phyloP scores from a whole-genome alignment of 805 yeast genomes.

The Starmerella kuoi region DNA sequence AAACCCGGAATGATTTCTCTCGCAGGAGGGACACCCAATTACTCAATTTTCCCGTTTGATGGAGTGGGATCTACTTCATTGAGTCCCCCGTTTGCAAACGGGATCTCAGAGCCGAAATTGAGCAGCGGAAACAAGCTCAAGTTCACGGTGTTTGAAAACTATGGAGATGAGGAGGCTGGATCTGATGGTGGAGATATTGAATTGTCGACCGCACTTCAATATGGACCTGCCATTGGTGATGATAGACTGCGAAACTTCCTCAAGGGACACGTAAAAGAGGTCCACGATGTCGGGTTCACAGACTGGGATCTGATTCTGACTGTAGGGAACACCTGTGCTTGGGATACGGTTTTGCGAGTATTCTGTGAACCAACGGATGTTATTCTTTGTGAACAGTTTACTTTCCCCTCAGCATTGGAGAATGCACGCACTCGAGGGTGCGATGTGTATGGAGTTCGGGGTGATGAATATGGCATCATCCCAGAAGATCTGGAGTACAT shows the following conservation, averaged over 20 bases:
- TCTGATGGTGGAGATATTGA: constrained; percentile 42
- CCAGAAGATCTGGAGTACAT: constrained; percentile 54
- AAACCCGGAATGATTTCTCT: constrained; percentile 71
- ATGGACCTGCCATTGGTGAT: constrained; percentile 76
- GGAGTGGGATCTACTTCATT: constrained; percentile 50
- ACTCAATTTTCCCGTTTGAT: constrained; percentile 88
- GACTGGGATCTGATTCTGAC: constrained; percentile 65
- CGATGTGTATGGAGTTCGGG: constrained; percentile 54
- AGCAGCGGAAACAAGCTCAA: constrained; percentile 24
- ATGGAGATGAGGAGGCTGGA: constrained; percentile 32
- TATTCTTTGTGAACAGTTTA: constrained; percentile 65
- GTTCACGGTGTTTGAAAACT: constrained; percentile 32
- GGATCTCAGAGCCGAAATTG: constrained; percentile 36
- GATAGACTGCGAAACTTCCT: constrained; percentile 55
- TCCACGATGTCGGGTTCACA: constrained; percentile 39
- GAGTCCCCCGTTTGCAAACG: constrained; percentile 63
- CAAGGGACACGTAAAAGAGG: constrained; percentile 45
- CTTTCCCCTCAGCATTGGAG: constrained; percentile 79
- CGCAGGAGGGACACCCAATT: constrained; percentile 90
- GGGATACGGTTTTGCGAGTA: constrained; percentile 73
- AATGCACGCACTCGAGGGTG: constrained; percentile 65
- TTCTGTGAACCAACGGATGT: constrained; percentile 67
- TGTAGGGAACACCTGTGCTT: constrained; percentile 76
- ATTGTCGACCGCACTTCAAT: constrained; percentile 75
- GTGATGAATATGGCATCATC: constrained; percentile 65